These are phyloP conservation scores for Fusarium concolor DNA, from an alignment of 2,329 filamentous ascomycete genomes.

Conservation along the genomic window DNA sequence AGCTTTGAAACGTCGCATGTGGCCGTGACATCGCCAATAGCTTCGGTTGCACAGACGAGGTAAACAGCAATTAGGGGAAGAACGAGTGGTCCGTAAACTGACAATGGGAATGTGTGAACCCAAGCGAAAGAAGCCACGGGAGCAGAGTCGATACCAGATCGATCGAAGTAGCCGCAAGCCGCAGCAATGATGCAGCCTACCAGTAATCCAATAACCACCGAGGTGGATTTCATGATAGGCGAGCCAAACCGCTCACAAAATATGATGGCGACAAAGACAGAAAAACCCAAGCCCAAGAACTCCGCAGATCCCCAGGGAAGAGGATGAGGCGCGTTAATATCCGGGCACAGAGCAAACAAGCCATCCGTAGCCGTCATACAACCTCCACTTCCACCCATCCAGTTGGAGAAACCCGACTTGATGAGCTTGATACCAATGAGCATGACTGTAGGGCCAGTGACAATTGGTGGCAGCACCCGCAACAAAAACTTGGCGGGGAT, in stretches of 20 bases:
- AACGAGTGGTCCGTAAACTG: conserved; percentile 78
- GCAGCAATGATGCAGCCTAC: conserved; percentile 82
- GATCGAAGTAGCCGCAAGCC: conserved; percentile 82
- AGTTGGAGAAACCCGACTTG: conserved; percentile 77
- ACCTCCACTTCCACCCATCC: conserved; percentile 78
- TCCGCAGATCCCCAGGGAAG: conserved; percentile 83
- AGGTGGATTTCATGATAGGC: conserved; percentile 85
- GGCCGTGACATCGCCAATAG: conserved; percentile 83
- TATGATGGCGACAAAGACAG: conserved; percentile 83
- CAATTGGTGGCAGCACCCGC: conserved; percentile 81
- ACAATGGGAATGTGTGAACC: conserved; percentile 80
- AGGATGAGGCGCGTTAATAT: conserved; percentile 74
- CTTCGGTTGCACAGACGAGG: conserved; percentile 81
- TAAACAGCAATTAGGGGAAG: conserved; percentile 76
- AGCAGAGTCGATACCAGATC: conserved; percentile 75
- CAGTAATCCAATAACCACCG: conserved; percentile 79
- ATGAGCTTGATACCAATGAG: conserved; percentile 81
- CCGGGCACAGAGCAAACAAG: conserved; percentile 73
- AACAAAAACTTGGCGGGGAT: conserved; percentile 76
- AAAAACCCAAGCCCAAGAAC: conserved; percentile 82
- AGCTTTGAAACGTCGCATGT: conserved; percentile 84
- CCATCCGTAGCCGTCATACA: conserved; percentile 64
- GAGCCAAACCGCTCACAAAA: conserved; percentile 84
- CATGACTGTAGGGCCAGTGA: conserved; percentile 77
- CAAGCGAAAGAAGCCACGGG: conserved; percentile 81